These are phyloP conservation scores for Hyaloscypha variabilis DNA, from an alignment of 495 filamentous ascomycete genomes.

Conservation along the genomic window DNA sequence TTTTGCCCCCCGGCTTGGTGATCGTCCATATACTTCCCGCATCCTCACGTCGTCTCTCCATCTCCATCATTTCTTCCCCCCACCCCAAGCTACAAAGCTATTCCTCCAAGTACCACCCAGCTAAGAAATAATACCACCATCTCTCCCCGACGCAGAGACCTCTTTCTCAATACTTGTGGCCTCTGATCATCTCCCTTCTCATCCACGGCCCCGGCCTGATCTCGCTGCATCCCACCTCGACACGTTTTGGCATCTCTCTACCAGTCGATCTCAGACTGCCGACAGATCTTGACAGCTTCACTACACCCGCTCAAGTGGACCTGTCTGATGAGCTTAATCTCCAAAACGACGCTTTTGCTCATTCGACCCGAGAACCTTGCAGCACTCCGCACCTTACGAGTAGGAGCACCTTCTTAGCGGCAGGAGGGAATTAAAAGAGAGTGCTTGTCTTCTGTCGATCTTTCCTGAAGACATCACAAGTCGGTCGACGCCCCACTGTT, in stretches of 20 bases:
- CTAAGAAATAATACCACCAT: conserved; percentile 8
- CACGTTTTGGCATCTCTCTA: conserved; percentile 14
- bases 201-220: neutral
- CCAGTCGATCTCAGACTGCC: conserved; percentile 25
- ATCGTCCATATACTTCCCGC: conserved; percentile 32
- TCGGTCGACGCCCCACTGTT: conserved; percentile 8
- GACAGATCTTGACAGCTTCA: conserved; percentile 24
- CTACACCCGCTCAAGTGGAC: conserved; percentile 20
- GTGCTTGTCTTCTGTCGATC: conserved; percentile 28
- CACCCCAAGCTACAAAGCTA: too few relatives aligned
- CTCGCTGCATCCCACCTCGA: neutral
- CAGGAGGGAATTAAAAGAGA: conserved; percentile 5
- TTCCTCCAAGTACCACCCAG: neutral
- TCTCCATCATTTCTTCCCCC: conserved; percentile 17
- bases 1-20: conserved; percentile 26
- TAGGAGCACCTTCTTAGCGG: conserved; percentile 18
- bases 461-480: conserved; percentile 24
- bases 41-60: conserved; percentile 22
- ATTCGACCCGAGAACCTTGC: conserved; percentile 7
- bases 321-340: conserved; percentile 25
- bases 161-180: neutral
- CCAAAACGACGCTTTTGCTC: neutral
- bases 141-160: neutral
- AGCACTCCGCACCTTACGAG: conserved; percentile 16
- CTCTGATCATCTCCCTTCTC: conserved; percentile 14